A percentile compares a stretch with the other conserved stretches of the same genome.
phyloP scores from a whole-genome alignment of 345 rosid genomes.

The Aurinia saxatilis region DNA sequence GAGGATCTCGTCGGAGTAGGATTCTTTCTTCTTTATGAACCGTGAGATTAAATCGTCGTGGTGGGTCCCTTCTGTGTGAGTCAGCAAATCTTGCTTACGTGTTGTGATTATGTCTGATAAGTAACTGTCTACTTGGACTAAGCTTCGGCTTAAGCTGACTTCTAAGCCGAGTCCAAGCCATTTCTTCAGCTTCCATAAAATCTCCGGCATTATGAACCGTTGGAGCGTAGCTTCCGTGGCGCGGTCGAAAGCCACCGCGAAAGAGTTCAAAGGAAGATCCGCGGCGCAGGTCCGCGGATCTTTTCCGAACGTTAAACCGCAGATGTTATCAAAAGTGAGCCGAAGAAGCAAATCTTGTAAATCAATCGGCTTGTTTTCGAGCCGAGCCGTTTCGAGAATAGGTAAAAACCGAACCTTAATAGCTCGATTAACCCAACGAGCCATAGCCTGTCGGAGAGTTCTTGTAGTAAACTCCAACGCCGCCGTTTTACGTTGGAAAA shows the following conservation, averaged over 20 bases:
- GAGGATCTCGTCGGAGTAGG: constrained; percentile 67
- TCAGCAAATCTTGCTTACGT: constrained; percentile 64
- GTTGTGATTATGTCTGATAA: constrained; percentile 56
- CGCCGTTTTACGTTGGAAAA: constrained; percentile 89
- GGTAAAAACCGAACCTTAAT: constrained; percentile 67
- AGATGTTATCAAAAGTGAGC: constrained; percentile 89
- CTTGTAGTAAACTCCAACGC: constrained; percentile 95
- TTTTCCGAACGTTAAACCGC: constrained; percentile 94
- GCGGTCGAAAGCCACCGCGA: constrained; percentile 72
- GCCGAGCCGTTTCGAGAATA: constrained; percentile 53
- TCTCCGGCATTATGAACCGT: constrained; percentile 81
- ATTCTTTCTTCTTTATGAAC: constrained; percentile 82
- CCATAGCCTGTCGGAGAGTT: constrained; percentile 98
- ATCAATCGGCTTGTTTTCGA: constrained; percentile 48
- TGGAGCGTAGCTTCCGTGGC: constrained; percentile 93
- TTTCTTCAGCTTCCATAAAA: constrained; percentile 72
- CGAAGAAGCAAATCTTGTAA: constrained; percentile 84
- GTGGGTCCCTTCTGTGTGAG: constrained; percentile 40
- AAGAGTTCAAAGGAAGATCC: constrained; percentile 65
- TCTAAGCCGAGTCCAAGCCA: constrained; percentile 82
- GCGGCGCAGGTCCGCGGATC: constrained; percentile 79
- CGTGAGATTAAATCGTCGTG: constrained; percentile 88
- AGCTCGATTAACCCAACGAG: constrained; percentile 84
- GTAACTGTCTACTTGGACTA: constrained; percentile 55
- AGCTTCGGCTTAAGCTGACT: constrained; percentile 70